Conservation (phyloP, 2,329 filamentous ascomycete genomes). For the Arthrocladium fulminans region DNA sequence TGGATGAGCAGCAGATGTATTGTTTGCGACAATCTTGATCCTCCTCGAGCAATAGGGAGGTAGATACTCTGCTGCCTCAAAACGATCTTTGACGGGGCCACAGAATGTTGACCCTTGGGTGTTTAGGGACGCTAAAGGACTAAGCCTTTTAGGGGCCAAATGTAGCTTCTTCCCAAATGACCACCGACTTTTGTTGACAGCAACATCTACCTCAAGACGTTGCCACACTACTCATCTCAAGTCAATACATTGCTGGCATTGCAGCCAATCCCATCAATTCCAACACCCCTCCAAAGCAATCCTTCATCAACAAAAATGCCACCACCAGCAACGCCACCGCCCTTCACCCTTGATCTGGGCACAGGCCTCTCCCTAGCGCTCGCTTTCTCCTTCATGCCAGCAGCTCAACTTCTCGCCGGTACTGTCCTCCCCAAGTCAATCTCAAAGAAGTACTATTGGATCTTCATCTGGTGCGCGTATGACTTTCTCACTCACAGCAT, state of each 20-base stretch:
- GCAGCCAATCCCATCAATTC: background rate
- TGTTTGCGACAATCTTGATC: too few relatives aligned
- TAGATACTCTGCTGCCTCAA: too few relatives aligned
- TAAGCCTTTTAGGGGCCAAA: too few relatives aligned
- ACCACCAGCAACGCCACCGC: constrained; percentile 5
- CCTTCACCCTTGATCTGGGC: constrained; percentile 34
- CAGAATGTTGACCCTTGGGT: too few relatives aligned
- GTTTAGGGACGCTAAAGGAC: too few relatives aligned
- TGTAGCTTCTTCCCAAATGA: too few relatives aligned
- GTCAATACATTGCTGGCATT: background rate
- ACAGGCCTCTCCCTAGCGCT: constrained; percentile 49
- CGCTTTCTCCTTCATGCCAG: constrained; percentile 45
- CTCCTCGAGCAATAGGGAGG: too few relatives aligned
- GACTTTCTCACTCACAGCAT: constrained; percentile 85
- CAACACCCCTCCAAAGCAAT: background rate
- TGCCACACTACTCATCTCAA: too few relatives aligned
- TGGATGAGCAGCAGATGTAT: too few relatives aligned
- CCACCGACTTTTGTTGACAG: too few relatives aligned
- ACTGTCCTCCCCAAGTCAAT: constrained; percentile 46
- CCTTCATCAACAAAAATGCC: background rate
- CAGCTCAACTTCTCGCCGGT: constrained; percentile 43
- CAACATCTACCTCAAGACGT: too few relatives aligned
- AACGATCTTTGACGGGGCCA: too few relatives aligned
- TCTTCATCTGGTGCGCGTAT: constrained; percentile 93
- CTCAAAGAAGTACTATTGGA: constrained; percentile 48